Evolutionary conservation across 768 basidiomycete species (phyloP).

Genomic region (Phaeolepiota aurea): DNA sequence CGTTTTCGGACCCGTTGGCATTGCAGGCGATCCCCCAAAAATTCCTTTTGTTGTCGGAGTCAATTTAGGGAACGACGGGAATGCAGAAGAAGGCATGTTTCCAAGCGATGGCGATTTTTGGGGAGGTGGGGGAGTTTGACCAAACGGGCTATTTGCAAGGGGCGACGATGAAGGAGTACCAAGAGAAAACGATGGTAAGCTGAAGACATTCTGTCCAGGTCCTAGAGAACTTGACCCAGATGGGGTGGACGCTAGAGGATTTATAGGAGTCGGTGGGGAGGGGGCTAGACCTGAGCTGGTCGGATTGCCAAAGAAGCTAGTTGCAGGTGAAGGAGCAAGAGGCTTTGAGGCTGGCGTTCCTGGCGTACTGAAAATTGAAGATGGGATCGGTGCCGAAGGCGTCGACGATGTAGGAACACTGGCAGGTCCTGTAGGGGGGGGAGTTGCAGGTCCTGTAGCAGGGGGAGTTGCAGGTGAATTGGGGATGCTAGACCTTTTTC

Average conservation of each 20-base stretch:
- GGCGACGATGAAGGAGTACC: background rate
- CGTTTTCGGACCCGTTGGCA: background rate
- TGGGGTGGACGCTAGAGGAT: background rate
- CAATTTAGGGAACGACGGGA: background rate
- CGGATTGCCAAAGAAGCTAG: conserved; percentile 4
- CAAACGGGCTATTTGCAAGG: background rate
- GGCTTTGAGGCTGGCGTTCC: background rate
- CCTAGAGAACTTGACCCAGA: background rate
- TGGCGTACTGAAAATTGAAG: background rate
- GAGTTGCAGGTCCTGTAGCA: conserved; percentile 3
- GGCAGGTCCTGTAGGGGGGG: conserved; percentile 1
- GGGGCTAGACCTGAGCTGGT: conserved; percentile 2
- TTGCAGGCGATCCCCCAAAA: background rate
- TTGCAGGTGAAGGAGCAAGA: conserved; percentile 7
- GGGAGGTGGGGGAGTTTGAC: background rate
- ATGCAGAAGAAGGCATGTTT: background rate
- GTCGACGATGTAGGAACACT: background rate
- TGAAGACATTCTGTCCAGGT: background rate
- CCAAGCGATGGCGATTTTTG: too few species aligned
- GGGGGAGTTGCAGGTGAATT: conserved; percentile 5
- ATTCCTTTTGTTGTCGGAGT: background rate
- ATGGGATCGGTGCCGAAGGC: background rate
- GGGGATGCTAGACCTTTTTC: conserved; percentile 4
- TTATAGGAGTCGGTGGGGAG: conserved; percentile 1
- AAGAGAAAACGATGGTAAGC: background rate